Percentiles rank a stretch among this genome's conserved stretches.
These are phyloP conservation scores for Phytophthora tubulina DNA, from an alignment of 352 stramenopile species.

Conservation along the genomic window DNA sequence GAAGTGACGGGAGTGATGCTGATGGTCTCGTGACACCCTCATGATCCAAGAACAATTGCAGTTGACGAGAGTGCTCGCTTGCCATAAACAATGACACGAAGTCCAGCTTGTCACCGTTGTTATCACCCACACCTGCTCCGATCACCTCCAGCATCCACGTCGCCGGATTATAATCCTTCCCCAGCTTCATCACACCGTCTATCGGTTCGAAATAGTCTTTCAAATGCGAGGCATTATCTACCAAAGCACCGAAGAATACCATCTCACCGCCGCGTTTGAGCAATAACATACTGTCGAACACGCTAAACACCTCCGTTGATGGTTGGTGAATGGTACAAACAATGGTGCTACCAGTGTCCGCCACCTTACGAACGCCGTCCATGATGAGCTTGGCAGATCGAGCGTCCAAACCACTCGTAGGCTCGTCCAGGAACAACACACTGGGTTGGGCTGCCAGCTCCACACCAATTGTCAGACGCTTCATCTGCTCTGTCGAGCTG, in stretches of 20 bases:
- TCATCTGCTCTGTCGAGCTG: conserved; percentile 48
- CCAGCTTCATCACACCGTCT: conserved; percentile 56
- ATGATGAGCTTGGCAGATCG: conserved; percentile 21
- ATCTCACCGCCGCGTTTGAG: conserved; percentile 24
- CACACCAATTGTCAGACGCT: conserved; percentile 54
- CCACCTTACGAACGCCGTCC: conserved; percentile 26
- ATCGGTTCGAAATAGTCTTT: conserved; percentile 74
- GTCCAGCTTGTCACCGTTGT: conserved; percentile 19
- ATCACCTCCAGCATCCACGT: conserved; percentile 37
- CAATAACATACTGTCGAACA: conserved; percentile 27
- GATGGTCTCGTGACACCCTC: not conserved
- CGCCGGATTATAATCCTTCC: conserved; percentile 52
- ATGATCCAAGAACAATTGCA: conserved; percentile 3
- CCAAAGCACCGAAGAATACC: conserved; percentile 32
- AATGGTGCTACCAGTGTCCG: conserved; percentile 24
- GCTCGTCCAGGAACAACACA: conserved; percentile 80
- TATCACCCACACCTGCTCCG: conserved; percentile 42
- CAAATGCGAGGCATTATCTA: conserved; percentile 50
- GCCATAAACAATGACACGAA: conserved; percentile 16
- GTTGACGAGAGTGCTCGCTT: not conserved
- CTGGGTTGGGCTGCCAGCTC: conserved; percentile 78
- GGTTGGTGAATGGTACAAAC: conserved; percentile 30
- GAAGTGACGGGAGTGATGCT: not conserved
- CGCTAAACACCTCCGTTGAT: conserved; percentile 15
- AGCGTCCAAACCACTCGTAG: conserved; percentile 77